These are phyloP conservation scores for Camellia sinensis DNA, from an alignment of 148 eudicot species.

Conservation along the genomic window DNA sequence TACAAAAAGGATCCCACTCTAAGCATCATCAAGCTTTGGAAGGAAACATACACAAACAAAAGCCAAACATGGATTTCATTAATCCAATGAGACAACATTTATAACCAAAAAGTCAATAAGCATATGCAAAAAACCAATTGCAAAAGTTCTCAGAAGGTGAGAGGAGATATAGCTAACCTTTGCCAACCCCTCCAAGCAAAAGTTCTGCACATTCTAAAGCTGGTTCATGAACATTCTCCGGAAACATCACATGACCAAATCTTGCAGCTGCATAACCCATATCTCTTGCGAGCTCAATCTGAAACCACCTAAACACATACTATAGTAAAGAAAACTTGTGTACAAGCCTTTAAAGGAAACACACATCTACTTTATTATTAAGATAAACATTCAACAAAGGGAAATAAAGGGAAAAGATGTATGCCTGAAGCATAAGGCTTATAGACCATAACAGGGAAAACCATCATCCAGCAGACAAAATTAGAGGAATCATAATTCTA, in stretches of 20 bases:
- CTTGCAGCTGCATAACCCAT: slow-evolving; percentile 98
- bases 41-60: not conserved
- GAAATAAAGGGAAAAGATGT: slow-evolving; percentile 4
- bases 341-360: slow-evolving; percentile 9
- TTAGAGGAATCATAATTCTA: not conserved
- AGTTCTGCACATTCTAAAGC: slow-evolving; percentile 84
- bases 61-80: not conserved
- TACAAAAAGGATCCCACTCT: not conserved
- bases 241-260: slow-evolving; percentile 99
- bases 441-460: not conserved
- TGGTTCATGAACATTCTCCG: slow-evolving; percentile 97
- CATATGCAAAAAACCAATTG: not conserved
- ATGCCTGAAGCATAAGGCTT: not conserved
- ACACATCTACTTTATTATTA: not conserved
- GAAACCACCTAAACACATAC: slow-evolving; percentile 75
- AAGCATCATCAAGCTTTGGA: not conserved
- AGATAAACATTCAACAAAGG: slow-evolving; percentile 4
- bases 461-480: not conserved
- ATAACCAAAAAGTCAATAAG: not conserved
- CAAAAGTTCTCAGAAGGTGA: not conserved
- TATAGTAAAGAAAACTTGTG: slow-evolving; percentile 39
- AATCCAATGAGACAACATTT: not conserved
- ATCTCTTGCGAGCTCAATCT: slow-evolving; percentile 96
- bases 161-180: slow-evolving; percentile 46
- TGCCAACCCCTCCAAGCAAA: slow-evolving; percentile 94